A percentile compares a stretch with the other conserved stretches of the same genome.
These are phyloP conservation scores for Pseudomicrostroma phylloplanum DNA, from an alignment of 1,284 basidiomycete species.

Conservation along the genomic window DNA sequence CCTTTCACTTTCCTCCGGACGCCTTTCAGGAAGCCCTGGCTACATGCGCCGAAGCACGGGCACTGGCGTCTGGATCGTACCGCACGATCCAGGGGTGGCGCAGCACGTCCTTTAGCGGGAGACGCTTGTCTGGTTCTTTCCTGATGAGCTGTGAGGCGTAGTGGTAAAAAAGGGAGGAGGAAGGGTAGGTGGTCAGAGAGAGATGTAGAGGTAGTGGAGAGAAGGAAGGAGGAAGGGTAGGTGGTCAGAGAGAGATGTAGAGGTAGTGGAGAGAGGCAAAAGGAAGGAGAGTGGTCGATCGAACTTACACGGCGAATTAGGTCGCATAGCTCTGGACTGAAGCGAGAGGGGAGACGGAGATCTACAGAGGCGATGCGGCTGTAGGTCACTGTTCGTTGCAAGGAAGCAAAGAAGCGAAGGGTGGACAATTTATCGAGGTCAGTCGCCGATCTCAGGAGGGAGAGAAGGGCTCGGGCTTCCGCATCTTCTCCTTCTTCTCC, in stretches of 20 bases:
- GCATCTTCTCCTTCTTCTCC: slow-evolving; percentile 7
- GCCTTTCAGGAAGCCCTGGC: too few species aligned
- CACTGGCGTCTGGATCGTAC: slow-evolving; percentile 55
- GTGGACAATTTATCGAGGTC: neutral
- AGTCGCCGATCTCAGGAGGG: slow-evolving; percentile 5
- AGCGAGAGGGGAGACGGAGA: slow-evolving; percentile 36
- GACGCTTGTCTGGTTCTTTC: slow-evolving; percentile 73
- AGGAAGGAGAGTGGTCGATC: neutral
- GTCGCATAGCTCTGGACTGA: slow-evolving; percentile 33
- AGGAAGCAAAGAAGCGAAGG: too few species aligned
- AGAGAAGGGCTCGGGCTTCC: slow-evolving; percentile 6
- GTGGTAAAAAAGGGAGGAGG: too few species aligned
- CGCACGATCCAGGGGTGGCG: slow-evolving; percentile 88
- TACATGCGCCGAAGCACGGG: neutral
- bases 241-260: neutral
- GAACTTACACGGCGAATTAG: slow-evolving; percentile 29
- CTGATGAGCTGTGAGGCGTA: slow-evolving; percentile 67
- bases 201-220: neutral
- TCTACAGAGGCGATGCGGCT: slow-evolving; percentile 38
- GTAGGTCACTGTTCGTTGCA: slow-evolving; percentile 27
- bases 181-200: neutral
- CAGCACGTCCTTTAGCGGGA: slow-evolving; percentile 74
- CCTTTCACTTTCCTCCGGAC: too few species aligned
- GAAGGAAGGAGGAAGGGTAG: slow-evolving; percentile 5
- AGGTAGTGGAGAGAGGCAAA: too few species aligned